A percentile compares a stretch with the other conserved stretches of the same genome.
phyloP scores from a whole-genome alignment of 75 land plant species.

The Isoetes taiwanensis region DNA sequence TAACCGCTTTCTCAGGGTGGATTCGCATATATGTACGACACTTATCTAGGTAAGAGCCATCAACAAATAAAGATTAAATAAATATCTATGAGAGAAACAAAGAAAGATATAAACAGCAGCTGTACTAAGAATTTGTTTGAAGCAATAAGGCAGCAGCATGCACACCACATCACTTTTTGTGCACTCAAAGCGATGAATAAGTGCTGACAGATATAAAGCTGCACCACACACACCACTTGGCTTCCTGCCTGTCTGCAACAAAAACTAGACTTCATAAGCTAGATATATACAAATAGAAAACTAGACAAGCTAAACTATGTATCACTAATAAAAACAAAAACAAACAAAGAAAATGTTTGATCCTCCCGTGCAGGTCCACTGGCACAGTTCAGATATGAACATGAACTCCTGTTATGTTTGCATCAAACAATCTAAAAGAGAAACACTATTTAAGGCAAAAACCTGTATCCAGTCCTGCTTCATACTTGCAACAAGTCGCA shows the following conservation, averaged over 20 bases:
- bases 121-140: neutral
- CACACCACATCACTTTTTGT: constrained; percentile 83
- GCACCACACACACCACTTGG: constrained; percentile 99
- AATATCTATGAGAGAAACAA: no score
- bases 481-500: constrained; percentile 85
- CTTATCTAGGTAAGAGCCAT: constrained; percentile 44
- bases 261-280: neutral
- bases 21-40: constrained; percentile 85
- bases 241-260: constrained; percentile 79
- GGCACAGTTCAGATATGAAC: neutral
- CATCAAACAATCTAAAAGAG: neutral
- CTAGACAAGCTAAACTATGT: neutral
- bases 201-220: constrained; percentile 80
- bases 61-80: no score
- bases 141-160: neutral
- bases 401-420: neutral
- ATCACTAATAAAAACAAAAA: neutral
- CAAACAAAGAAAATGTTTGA: neutral
- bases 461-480: constrained; percentile 98
- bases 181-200: constrained; percentile 59
- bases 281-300: constrained; percentile 1
- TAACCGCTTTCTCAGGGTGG: constrained; percentile 70
- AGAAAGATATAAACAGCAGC: no score
- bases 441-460: neutral
- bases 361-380: neutral